phyloP scores from a whole-genome alignment of 495 filamentous ascomycete genomes.

The Immersiella caudata region DNA sequence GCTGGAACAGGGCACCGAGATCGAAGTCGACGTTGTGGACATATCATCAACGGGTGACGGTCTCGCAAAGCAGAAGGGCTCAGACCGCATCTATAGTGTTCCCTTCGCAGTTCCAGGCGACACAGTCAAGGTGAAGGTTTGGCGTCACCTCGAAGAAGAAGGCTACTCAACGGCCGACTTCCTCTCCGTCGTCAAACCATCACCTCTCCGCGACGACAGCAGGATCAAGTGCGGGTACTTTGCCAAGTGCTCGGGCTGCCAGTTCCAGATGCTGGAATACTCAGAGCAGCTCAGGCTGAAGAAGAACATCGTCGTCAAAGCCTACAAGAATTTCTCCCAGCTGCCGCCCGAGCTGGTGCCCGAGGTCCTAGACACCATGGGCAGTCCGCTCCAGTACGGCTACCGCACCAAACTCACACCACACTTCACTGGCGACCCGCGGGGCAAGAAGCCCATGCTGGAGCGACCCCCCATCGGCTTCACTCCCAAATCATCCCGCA shows the following conservation, averaged over 20 bases:
- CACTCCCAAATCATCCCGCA: slow-evolving; percentile 45
- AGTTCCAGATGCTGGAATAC: slow-evolving; percentile 97
- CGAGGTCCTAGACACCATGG: slow-evolving; percentile 77
- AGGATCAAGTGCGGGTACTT: slow-evolving; percentile 85
- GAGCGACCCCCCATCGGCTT: neutral
- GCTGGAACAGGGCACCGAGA: slow-evolving; percentile 71
- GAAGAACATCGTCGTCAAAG: slow-evolving; percentile 82
- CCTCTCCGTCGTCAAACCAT: slow-evolving; percentile 71
- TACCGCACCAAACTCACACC: slow-evolving; percentile 97
- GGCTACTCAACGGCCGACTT: slow-evolving; percentile 79
- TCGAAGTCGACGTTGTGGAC: slow-evolving; percentile 74
- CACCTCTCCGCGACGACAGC: slow-evolving; percentile 73
- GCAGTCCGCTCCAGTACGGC: slow-evolving; percentile 83
- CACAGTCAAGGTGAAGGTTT: slow-evolving; percentile 74
- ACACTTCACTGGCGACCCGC: slow-evolving; percentile 78
- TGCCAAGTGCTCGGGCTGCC: slow-evolving; percentile 82
- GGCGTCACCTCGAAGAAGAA: slow-evolving; percentile 60
- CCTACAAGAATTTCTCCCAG: slow-evolving; percentile 86
- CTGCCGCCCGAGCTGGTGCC: slow-evolving; percentile 77
- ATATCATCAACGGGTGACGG: slow-evolving; percentile 92
- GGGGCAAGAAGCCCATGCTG: slow-evolving; percentile 38
- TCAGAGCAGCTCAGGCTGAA: slow-evolving; percentile 83
- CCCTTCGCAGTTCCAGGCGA: slow-evolving; percentile 87
- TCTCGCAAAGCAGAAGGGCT: slow-evolving; percentile 66
- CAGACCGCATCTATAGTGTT: slow-evolving; percentile 79